Conservation (phyloP, 495 filamentous ascomycete species). For the Staphylotrichum tortipilum region DNA sequence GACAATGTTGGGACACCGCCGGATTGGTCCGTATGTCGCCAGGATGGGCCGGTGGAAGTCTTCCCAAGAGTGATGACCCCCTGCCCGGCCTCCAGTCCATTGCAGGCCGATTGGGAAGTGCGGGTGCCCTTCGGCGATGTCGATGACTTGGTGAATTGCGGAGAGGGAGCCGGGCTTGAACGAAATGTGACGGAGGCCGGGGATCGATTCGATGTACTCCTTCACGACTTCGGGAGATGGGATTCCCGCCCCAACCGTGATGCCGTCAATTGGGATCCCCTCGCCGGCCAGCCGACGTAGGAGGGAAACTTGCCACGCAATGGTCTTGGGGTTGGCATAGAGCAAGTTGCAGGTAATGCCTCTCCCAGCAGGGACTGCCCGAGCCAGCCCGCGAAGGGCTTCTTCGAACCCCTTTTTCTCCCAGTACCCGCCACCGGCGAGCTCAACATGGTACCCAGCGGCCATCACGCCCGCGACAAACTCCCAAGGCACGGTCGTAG, state of each 20-base stretch:
- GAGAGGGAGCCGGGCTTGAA: conserved; percentile 90
- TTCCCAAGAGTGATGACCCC: conserved; percentile 87
- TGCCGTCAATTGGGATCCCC: conserved; percentile 84
- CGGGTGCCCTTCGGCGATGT: conserved; percentile 77
- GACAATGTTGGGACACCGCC: conserved; percentile 72
- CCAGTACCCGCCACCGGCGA: conserved; percentile 89
- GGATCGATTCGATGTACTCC: conserved; percentile 74
- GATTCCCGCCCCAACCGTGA: conserved; percentile 88
- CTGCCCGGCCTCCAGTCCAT: conserved; percentile 89
- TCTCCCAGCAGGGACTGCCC: conserved; percentile 74
- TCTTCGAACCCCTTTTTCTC: conserved; percentile 80
- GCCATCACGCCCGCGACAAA: conserved; percentile 91
- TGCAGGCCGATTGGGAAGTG: conserved; percentile 81
- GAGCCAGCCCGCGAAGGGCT: conserved; percentile 80
- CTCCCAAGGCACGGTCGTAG: conserved; percentile 84
- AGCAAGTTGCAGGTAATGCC: conserved; percentile 93
- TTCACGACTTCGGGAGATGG: conserved; percentile 86
- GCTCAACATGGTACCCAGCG: conserved; percentile 85
- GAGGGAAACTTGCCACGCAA: conserved; percentile 94
- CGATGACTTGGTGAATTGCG: conserved; percentile 78
- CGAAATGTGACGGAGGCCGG: conserved; percentile 83
- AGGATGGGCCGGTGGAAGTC: conserved; percentile 88
- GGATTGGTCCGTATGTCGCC: conserved; percentile 74
- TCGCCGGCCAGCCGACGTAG: conserved; percentile 73
- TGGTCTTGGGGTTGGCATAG: conserved; percentile 89